Base-by-base conservation (phyloP, 1,139 yeast species). In the Suhomyces ambrosiae region DNA sequence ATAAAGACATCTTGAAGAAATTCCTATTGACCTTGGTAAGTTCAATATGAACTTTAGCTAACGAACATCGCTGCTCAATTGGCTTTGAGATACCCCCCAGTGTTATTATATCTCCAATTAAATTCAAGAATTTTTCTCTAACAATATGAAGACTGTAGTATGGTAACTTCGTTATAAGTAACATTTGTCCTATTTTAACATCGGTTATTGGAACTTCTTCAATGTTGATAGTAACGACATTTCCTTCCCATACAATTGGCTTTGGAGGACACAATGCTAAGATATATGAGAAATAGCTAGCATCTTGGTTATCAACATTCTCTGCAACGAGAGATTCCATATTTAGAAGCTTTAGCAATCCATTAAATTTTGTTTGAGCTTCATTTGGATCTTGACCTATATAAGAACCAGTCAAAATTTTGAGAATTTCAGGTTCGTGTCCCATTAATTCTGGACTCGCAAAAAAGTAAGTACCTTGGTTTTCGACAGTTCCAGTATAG, bases 241-340 rank as follows among this genome's bases (percentile, higher is more conserved):
- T 74, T 2, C 97, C 97, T 47, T 86, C 92, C 97, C 97, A 90
- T 19, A 86, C 80, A 56, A 90, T 76, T 0, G 97, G 95, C 52
- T 86, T 87, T 10, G 83, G 76, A 2, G 96, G 92, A 52, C 87
- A 82, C 15, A 89, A 64, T 0, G 90, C 83, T 23, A 90, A 54
- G 11, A 89, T 75, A 49, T 88, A 88, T 0, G 87, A 82, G 37
- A 65, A 59, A 14, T 68, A 74, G 21, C 62, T 62, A 0, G 61
- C 50, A 28, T 60, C 60, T 23, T 36, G 29, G 2, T 22, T 27
- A 10, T 51, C 51, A 3, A 17, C 16, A 10, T 16, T 17, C 18
- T 40, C 19, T 8, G 22, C 33, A n/a, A 24, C 9, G 7, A 24
- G 14, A 4, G 15, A 24, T 12, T 23, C 30, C 6, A 23, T 34